Conservation (phyloP, 2,329 filamentous ascomycete species). For the Aspergillus luchuensis region DNA sequence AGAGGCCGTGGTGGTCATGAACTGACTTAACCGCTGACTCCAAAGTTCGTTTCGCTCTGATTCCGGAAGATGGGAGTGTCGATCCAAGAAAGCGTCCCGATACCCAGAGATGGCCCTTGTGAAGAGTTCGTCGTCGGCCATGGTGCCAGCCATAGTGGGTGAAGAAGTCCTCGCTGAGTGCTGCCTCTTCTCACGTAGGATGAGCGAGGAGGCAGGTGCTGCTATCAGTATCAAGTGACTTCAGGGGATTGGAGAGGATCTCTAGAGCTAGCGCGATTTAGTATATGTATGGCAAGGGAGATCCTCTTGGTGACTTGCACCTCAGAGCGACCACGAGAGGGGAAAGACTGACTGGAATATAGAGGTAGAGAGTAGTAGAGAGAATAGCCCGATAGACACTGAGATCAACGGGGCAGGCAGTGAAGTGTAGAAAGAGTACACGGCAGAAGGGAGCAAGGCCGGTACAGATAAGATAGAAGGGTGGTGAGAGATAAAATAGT, state of each 20-base stretch:
- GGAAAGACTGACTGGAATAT: conserved; percentile 7
- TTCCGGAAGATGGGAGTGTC: conserved; percentile 45
- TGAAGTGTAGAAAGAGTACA: background rate
- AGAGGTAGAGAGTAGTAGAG: background rate
- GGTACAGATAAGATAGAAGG: background rate
- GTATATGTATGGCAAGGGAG: background rate
- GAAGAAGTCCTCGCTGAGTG: conserved; percentile 21
- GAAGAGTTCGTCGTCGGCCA: conserved; percentile 44
- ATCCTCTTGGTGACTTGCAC: background rate
- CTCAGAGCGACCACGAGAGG: background rate
- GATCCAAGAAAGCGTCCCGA: conserved; percentile 45
- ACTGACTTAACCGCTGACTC: conserved; percentile 42
- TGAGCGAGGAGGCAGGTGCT: conserved; percentile 23
- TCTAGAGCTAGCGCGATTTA: conserved; percentile 12
- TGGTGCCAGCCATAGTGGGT: conserved; percentile 37
- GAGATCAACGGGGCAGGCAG: background rate
- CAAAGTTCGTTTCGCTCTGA: conserved; percentile 44
- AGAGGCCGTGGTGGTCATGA: conserved; percentile 34
- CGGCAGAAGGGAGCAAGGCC: background rate
- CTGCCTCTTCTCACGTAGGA: conserved; percentile 15
- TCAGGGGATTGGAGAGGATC: conserved; percentile 6
- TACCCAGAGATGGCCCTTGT: conserved; percentile 45
- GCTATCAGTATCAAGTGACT: conserved; percentile 34
- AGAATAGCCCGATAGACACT: background rate
- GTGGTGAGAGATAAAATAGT: background rate